Percentiles rank a stretch among this genome's conserved stretches.
These are phyloP conservation scores for Hamamelis virginiana DNA, from an alignment of 164 flowering plant genomes.

Conservation along the genomic window DNA sequence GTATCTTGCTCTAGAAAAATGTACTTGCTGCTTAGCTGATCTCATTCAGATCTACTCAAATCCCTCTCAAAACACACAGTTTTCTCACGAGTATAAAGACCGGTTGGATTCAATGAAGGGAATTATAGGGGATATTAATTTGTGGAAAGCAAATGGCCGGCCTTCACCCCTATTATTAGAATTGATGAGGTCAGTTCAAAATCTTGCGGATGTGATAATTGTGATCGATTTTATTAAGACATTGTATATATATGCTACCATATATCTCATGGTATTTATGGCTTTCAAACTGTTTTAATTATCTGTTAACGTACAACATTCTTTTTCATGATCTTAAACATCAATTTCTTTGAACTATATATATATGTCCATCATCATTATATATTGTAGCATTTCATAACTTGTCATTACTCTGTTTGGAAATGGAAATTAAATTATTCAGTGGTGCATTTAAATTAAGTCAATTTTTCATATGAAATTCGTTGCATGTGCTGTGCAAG, in stretches of 20 bases:
- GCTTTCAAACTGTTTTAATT: not conserved
- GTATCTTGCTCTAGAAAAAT: constrained; percentile 82
- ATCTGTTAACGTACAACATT: not conserved
- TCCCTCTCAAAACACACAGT: constrained; percentile 2
- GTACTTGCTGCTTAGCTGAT: constrained; percentile 65
- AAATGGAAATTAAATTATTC: no score
- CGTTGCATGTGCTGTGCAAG: no score
- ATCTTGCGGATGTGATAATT: no score
- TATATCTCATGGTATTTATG: not conserved
- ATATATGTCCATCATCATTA: no score
- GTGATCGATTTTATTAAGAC: not conserved
- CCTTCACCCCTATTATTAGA: constrained; percentile 42
- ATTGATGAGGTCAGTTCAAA: constrained; percentile 47
- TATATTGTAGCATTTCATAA: no score
- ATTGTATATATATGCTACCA: not conserved
- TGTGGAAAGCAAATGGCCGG: constrained; percentile 45
- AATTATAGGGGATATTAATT: constrained; percentile 20
- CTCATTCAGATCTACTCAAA: constrained; percentile 31
- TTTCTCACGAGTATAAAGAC: constrained; percentile 17
- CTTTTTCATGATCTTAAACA: not conserved
- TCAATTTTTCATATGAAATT: no score
- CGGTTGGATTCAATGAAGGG: constrained; percentile 29
- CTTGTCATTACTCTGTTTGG: no score
- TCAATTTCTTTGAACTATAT: no score
- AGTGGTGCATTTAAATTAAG: not conserved